phyloP scores from a whole-genome alignment of 345 rosid genomes.

The Mercurialis annua region DNA sequence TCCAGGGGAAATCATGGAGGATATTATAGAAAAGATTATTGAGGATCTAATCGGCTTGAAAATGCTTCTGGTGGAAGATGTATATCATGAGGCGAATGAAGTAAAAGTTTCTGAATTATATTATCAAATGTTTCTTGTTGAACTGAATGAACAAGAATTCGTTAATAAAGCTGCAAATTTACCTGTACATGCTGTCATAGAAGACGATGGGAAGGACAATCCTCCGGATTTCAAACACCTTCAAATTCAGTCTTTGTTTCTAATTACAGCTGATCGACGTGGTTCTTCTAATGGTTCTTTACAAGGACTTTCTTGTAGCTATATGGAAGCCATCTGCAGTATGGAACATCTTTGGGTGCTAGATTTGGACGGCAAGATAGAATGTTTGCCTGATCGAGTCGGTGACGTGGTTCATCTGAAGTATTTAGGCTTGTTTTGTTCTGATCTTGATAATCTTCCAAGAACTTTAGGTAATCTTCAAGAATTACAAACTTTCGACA shows the following conservation, averaged over 20 bases:
- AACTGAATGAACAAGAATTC: background rate
- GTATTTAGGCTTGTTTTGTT: background rate
- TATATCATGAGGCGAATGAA: no score
- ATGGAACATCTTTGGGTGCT: conserved; percentile 8
- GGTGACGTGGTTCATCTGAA: conserved; percentile 15
- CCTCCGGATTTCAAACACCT: background rate
- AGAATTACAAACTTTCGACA: conserved; percentile 7
- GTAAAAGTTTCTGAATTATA: background rate
- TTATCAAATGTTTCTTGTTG: background rate
- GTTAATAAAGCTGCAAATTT: background rate
- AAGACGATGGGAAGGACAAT: background rate
- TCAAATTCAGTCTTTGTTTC: background rate
- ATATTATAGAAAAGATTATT: background rate
- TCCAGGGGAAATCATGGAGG: background rate
- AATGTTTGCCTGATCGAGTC: conserved; percentile 3
- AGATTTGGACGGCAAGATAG: background rate
- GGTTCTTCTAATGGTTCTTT: no score
- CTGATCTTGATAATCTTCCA: conserved; percentile 5
- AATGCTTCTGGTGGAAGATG: conserved; percentile 6
- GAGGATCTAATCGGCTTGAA: background rate
- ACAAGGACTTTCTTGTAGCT: background rate
- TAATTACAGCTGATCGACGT: no score
- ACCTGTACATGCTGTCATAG: background rate
- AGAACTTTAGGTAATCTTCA: conserved; percentile 11
- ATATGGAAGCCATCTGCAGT: background rate